Base-by-base conservation (phyloP, 495 filamentous ascomycete species). In the Echria macrotheca region DNA sequence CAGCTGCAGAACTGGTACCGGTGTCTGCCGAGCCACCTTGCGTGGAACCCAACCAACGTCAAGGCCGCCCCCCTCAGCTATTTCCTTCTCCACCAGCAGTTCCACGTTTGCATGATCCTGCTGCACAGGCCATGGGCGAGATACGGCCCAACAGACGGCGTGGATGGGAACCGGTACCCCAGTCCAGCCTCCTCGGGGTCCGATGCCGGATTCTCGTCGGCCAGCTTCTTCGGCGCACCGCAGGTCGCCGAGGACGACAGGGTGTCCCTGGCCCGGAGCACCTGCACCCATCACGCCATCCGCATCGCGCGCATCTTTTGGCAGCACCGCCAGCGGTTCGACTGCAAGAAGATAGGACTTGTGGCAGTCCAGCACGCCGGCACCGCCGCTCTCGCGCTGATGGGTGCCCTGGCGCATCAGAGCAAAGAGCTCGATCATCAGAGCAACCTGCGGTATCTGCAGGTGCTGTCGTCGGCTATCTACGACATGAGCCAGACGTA, bases 21-120 rank as follows among this genome's bases (percentile, higher is more conserved):
- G 15, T 51, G 69, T 9, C 57, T 79, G 7, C 76, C 75, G 28
- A 68, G 67, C 11, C 57, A 65, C 28, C 49, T 79, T 26, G 52
- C 61, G 4, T 79, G 74, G 74, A 71, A 62, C 26, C 69, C 69
- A 3, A 57, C 57, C 21, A 79, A 77, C 55, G 71, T 72, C 50
- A 66, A 72, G 41, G 57, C 64, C 1, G 76, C 76, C 0, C 75
- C 72, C 0, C 59, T 67, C 43, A 70, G 73, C 12, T 77, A 72
- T 56, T 79, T 78, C 53, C 54, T 78, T 5, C 62, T 78, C 0
- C 75, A 78, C 49, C 67, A 76, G 53, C 74, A 78, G 53, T 79
- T 77, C 49, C 70, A 80, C 44, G 61, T 66, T 14, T 68, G 63
- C 49, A 63, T 74, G 38, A 75, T 77, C 22, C 58, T 78, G 1